Evolutionary conservation across 148 eudicot genomes (phyloP).

Genomic region (Chenopodium suecicum): DNA sequence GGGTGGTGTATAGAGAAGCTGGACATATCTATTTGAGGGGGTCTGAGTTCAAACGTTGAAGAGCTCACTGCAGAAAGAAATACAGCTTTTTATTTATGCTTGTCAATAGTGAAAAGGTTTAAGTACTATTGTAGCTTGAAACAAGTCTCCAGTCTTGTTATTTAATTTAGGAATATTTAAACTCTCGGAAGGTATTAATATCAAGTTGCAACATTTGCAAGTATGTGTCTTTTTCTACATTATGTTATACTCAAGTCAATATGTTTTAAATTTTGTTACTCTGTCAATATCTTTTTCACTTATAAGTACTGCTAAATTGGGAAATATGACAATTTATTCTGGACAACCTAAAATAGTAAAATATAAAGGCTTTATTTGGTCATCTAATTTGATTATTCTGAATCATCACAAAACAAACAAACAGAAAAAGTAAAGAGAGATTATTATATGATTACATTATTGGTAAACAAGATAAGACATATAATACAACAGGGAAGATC

Average conservation of each 20-base stretch:
- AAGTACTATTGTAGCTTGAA: not conserved
- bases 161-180: not conserved
- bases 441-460: no score
- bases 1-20: not conserved
- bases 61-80: not conserved
- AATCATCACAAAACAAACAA: no score
- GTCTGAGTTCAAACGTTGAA: not conserved
- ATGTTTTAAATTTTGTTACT: no score
- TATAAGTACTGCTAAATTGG: no score
- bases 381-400: no score
- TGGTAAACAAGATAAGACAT: not conserved
- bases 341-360: no score
- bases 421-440: no score
- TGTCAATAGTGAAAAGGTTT: not conserved
- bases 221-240: not conserved
- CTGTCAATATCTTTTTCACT: no score
- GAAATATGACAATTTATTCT: no score
- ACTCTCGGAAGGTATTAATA: not conserved
- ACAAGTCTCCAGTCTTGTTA: not conserved
- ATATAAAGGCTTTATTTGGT: no score
- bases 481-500: no score
- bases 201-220: not conserved
- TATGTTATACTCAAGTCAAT: no score
- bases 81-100: not conserved
- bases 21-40: not conserved